Evolutionary conservation across 352 stramenopile genomes (phyloP), one percentile per base, ranked within the genome.

Genomic region (Aphanomyces euteiches): DNA sequence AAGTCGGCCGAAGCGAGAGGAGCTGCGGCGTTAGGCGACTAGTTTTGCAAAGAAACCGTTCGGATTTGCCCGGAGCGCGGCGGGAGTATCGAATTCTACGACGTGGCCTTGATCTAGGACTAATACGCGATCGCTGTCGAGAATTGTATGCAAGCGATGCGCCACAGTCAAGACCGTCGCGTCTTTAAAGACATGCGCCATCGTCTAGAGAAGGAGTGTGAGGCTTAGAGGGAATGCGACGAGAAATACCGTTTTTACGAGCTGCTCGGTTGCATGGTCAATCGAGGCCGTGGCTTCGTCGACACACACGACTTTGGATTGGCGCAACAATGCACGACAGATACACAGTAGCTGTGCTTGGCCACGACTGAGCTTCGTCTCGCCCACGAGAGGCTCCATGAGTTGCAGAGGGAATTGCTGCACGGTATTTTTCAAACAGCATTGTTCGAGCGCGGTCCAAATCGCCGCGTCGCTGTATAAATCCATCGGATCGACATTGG

Each of bases 111-210:
- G 66, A 12, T 90, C 84, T 10, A 95, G 76, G 4, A 95, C 47
- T 3, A 93, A 57, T 2, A 95, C 84, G 19, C 82, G 82, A 69
- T 99, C 93, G 72, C 90, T 98, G 50, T 97, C 81, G 75, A 98
- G 88, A 67, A 99, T 98, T 1, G 95, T 99, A 65, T 98, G 85
- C 3, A 99, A 80, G 13, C 97, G 84, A 79, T 99, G 97, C 13
- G 98, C 97, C 45, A 99, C 98, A 0, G 96, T 98, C 7, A 99
- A 74, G 12, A 99, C 87, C 4, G 98, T 99, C 2, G 91, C 93
- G 10, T 85, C 79, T 6, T 75, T 74, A 78, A 99, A 99, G 53
- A 97, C 92, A 13, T 91, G 76, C 13, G 92, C 77, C 61, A 99
- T 95, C 17, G 85, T 95, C 76, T 96, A 73, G 45, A 60, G 41